Base-by-base conservation (phyloP, 106 monocot species). In the Acorus calamus region DNA sequence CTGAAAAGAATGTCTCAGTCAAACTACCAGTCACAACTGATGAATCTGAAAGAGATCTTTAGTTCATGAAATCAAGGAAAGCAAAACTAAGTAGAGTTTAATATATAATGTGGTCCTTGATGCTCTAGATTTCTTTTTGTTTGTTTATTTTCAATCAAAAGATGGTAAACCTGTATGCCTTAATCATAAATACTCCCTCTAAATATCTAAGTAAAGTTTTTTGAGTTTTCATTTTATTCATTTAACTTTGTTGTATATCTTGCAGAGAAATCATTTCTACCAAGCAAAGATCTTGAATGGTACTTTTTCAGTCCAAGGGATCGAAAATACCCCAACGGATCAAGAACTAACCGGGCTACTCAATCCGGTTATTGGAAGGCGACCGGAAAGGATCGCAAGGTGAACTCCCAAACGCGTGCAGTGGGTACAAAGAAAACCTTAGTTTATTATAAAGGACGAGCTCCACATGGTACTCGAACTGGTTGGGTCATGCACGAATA, bases 401-500 rank as follows among this genome's bases (percentile, higher is more conserved):
- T 93, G 28, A 79, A 49, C 66, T 86, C 81, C 14, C 89, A 89
- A 66, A 76, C 65, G 52, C 69, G 83, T 4, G 63, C 71, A 1
- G 72, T 93, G 4, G 93, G 93, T 12, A 89, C 71, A 86, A 93
- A 89, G 86, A 93, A 93, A 66, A 93, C 93, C 53, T 77, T 93
- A 8, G 93, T 93, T 14, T 93, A 89, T 61, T 89, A 93, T 67
- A 74, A 78, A 61, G 93, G 93, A 13, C 70, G 93, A 44, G 93
- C 93, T 5, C 93, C 93, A 6, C 89, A 93, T 62, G 93, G 93
- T 6, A 81, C 83, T 8, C 69, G 89, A 49, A 89, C 93, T 2
- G 86, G 83, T 46, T 93, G 93, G 93, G 86, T 93, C 71, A 93
- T 93, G 93, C 93, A 93, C 10, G 93, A 93, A 49, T 93, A 93